Percentiles rank a stretch among this genome's conserved stretches.
Evolutionary conservation across 768 basidiomycete genomes (phyloP).

Genomic region (Amanita rubescens): DNA sequence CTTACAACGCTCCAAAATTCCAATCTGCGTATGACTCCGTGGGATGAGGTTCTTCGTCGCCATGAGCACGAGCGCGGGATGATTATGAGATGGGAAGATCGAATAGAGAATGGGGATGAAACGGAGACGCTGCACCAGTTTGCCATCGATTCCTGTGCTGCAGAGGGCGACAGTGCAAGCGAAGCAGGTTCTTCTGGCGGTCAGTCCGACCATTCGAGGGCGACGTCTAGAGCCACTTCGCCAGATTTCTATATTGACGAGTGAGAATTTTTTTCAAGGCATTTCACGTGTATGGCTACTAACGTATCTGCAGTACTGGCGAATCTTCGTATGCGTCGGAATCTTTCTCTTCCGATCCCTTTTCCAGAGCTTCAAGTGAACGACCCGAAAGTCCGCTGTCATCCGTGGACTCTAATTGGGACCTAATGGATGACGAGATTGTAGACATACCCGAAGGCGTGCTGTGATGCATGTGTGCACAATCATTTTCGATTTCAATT

Average conservation of each 20-base stretch:
- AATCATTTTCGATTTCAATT: not conserved
- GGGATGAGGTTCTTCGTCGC: slow-evolving; percentile 59
- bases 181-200: not conserved
- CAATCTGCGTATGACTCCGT: slow-evolving; percentile 26
- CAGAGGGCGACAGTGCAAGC: too few species aligned
- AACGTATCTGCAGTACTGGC: not conserved
- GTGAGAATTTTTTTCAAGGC: not conserved
- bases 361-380: not conserved
- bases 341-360: not conserved
- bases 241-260: not conserved
- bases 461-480: not conserved
- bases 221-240: not conserved
- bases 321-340: not conserved
- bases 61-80: slow-evolving; percentile 54
- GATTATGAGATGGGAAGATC: slow-evolving; percentile 43
- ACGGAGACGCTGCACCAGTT: not conserved
- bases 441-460: not conserved
- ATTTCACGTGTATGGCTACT: not conserved
- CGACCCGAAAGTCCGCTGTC: not conserved
- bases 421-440: not conserved
- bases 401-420: not conserved
- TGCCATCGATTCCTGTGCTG: too few species aligned
- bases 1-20: slow-evolving; percentile 17
- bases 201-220: not conserved
- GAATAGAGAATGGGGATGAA: not conserved